These are phyloP conservation scores for Hanseniaspora occidentalis DNA, from an alignment of 805 yeast species.

Conservation along the genomic window DNA sequence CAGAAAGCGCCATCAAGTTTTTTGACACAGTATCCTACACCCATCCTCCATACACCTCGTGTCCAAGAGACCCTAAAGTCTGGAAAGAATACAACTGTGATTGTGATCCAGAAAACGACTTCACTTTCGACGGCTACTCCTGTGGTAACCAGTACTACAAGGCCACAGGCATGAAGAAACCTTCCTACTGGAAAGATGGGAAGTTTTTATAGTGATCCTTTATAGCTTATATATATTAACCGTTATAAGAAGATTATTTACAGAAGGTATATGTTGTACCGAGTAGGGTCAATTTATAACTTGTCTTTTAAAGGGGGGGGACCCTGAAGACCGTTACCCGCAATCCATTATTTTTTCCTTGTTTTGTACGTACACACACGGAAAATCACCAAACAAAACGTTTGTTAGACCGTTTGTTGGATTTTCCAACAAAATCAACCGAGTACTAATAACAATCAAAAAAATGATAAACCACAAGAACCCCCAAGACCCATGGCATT, in stretches of 20 bases:
- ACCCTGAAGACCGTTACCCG: too few species aligned
- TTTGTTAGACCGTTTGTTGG: too few species aligned
- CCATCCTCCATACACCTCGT: constrained; percentile 64
- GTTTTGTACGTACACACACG: neutral
- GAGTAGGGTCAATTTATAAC: too few species aligned
- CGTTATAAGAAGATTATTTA: too few species aligned
- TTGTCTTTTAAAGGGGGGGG: too few species aligned
- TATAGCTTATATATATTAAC: too few species aligned
- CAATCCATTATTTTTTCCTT: neutral
- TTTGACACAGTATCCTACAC: constrained; percentile 71
- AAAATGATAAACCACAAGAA: neutral
- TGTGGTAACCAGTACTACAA: constrained; percentile 53
- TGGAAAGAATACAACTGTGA: constrained; percentile 52
- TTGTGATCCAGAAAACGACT: constrained; percentile 61
- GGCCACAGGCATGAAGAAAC: constrained; percentile 38
- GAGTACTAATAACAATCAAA: too few species aligned
- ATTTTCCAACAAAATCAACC: too few species aligned
- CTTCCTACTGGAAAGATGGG: constrained; percentile 51
- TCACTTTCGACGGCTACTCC: constrained; percentile 58
- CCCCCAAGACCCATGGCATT: neutral
- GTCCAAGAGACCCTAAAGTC: constrained; percentile 57
- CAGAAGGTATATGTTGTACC: too few species aligned
- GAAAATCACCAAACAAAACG: neutral
- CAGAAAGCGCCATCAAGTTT: constrained; percentile 53
- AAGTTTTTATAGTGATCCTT: constrained; percentile 15